Percentiles rank a stretch among this genome's conserved stretches.
Evolutionary conservation across 345 rosid genomes (phyloP).

Genomic region (Gossypium anomalum): DNA sequence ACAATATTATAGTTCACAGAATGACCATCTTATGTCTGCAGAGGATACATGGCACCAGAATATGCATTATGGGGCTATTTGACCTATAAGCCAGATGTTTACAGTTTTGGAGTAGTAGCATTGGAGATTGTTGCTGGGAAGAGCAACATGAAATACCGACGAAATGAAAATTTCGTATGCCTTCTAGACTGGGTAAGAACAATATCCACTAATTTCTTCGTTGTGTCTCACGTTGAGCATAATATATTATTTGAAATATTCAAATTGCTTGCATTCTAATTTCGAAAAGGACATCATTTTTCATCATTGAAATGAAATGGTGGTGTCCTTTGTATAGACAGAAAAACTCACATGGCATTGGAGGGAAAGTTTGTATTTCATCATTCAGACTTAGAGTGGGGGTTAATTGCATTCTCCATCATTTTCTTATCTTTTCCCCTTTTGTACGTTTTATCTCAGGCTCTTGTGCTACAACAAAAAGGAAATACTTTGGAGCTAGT

Average conservation of each 20-base stretch:
- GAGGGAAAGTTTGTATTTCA: not conserved
- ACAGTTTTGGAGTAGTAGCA: slow-evolving; percentile 54
- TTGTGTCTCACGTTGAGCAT: not conserved
- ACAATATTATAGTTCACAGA: not conserved
- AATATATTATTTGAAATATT: not conserved
- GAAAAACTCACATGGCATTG: not conserved
- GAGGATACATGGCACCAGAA: slow-evolving; percentile 67
- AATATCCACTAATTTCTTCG: not conserved
- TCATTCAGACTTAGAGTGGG: not conserved
- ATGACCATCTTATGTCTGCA: slow-evolving; percentile 12
- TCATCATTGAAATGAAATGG: not conserved
- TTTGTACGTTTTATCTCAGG: slow-evolving; percentile 23
- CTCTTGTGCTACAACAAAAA: slow-evolving; percentile 34
- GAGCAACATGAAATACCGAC: slow-evolving; percentile 39
- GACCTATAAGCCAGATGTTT: slow-evolving; percentile 58
- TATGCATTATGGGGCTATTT: slow-evolving; percentile 62
- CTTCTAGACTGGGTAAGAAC: slow-evolving; percentile 52
- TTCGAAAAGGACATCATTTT: not conserved
- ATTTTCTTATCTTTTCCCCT: not conserved
- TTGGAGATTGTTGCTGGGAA: slow-evolving; percentile 54
- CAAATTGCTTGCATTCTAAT: not conserved
- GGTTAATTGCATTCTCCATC: not conserved
- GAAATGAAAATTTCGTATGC: slow-evolving; percentile 33
- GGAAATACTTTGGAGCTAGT: slow-evolving; percentile 33
- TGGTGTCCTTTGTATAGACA: not conserved